phyloP scores from a whole-genome alignment of 495 filamentous ascomycete genomes.

The Aspergillus campestris region DNA sequence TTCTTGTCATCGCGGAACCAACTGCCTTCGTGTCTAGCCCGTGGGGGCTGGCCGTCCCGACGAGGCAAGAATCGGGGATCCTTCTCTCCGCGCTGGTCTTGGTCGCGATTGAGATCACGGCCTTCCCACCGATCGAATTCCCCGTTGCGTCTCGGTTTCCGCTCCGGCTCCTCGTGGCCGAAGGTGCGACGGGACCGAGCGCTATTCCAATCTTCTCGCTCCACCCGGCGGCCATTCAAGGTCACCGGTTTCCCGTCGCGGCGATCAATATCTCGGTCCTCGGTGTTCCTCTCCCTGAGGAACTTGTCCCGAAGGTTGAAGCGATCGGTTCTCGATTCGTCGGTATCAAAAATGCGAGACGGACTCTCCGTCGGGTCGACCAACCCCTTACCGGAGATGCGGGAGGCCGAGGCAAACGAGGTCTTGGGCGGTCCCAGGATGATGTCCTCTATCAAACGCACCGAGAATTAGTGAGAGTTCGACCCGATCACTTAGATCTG shows the following conservation, averaged over 20 bases:
- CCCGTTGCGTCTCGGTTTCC: slow-evolving; percentile 46
- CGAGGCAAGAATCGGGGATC: slow-evolving; percentile 41
- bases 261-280: slow-evolving; percentile 36
- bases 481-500: too few species aligned
- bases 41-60: slow-evolving; percentile 36
- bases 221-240: slow-evolving; percentile 38
- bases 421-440: slow-evolving; percentile 83
- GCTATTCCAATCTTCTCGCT: slow-evolving; percentile 52
- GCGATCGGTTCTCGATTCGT: slow-evolving; percentile 45
- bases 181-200: slow-evolving; percentile 45
- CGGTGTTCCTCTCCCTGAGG: slow-evolving; percentile 38
- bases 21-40: slow-evolving; percentile 45
- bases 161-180: slow-evolving; percentile 47
- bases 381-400: slow-evolving; percentile 45
- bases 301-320: slow-evolving; percentile 55
- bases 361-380: slow-evolving; percentile 42
- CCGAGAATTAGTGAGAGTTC: neutral
- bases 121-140: slow-evolving; percentile 54
- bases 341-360: slow-evolving; percentile 39
- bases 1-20: slow-evolving; percentile 48
- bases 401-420: slow-evolving; percentile 74
- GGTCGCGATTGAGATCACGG: slow-evolving; percentile 36
- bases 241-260: slow-evolving; percentile 30
- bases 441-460: slow-evolving; percentile 63
- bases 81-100: slow-evolving; percentile 38